Conservation (phyloP, 2,329 filamentous ascomycete genomes). For the Diaporthe caulivora region DNA sequence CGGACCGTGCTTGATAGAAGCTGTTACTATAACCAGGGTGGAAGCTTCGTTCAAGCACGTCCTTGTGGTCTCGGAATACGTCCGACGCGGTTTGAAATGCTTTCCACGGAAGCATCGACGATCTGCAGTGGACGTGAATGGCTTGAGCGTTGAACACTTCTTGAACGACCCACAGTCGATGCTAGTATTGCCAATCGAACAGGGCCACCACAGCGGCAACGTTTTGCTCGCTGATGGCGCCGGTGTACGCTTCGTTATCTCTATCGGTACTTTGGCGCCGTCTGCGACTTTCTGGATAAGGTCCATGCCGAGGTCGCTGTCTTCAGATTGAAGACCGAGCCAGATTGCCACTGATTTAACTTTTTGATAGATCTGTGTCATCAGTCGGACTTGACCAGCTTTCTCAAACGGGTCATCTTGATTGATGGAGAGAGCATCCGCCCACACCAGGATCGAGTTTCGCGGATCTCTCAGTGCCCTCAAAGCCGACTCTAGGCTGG, state of each 20-base stretch:
- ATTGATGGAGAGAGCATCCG: conserved; percentile 22
- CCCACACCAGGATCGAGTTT: background rate
- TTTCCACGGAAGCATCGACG: background rate
- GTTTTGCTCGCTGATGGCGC: background rate
- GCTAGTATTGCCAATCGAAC: conserved; percentile 53
- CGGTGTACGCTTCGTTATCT: background rate
- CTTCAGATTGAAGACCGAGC: background rate
- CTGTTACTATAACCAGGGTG: background rate
- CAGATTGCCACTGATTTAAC: conserved; percentile 11
- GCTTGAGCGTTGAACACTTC: conserved; percentile 45
- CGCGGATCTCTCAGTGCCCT: background rate
- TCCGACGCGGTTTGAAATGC: background rate
- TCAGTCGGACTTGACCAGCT: background rate
- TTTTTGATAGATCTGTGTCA: conserved; percentile 3
- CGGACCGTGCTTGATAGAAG: background rate
- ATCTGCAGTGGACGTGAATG: conserved; percentile 46
- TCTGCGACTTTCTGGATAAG: background rate
- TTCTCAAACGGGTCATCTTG: background rate
- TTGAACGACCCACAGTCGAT: conserved; percentile 49
- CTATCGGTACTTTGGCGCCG: background rate
- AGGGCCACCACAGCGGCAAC: conserved; percentile 42
- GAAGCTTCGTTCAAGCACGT: background rate
- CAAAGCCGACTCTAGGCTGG: conserved; percentile 1
- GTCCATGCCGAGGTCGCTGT: background rate
- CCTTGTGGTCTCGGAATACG: background rate